These are phyloP conservation scores for Fusarium vanettenii DNA, from an alignment of 2,329 filamentous ascomycete species.

Conservation along the genomic window DNA sequence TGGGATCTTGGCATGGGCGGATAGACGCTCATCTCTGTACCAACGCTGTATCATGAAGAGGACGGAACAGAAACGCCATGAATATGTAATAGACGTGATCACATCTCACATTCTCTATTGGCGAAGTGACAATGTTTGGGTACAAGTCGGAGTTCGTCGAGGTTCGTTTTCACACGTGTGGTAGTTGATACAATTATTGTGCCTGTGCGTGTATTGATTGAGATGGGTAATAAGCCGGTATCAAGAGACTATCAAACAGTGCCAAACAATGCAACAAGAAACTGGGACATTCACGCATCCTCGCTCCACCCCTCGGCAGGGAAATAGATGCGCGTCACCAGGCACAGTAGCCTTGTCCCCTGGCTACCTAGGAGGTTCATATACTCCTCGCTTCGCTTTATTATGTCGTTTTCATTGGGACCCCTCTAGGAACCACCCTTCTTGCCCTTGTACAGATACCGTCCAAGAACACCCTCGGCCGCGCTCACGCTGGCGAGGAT, in stretches of 20 bases:
- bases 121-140: background rate
- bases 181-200: constrained; percentile 13
- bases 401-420: background rate
- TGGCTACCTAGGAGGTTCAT: background rate
- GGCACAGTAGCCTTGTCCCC: background rate
- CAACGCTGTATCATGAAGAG: constrained; percentile 42
- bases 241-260: constrained; percentile 26
- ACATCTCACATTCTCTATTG: constrained; percentile 32
- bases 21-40: constrained; percentile 37
- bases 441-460: constrained; percentile 57
- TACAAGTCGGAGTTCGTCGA: background rate
- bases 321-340: background rate
- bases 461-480: constrained; percentile 61
- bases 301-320: background rate
- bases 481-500: constrained; percentile 62
- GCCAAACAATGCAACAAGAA: constrained; percentile 35
- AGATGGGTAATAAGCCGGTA: constrained; percentile 38
- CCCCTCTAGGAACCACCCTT: constrained; percentile 42
- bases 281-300: constrained; percentile 18
- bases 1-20: constrained; percentile 26
- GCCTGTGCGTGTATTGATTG: constrained; percentile 34
- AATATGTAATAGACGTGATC: constrained; percentile 43
- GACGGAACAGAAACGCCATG: constrained; percentile 29
- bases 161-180: background rate
- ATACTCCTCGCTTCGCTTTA: background rate